A percentile compares a stretch with the other conserved stretches of the same genome.
These are phyloP conservation scores for Nothomitra cinnamomea DNA, from an alignment of 2,329 filamentous ascomycete species.

Conservation along the genomic window DNA sequence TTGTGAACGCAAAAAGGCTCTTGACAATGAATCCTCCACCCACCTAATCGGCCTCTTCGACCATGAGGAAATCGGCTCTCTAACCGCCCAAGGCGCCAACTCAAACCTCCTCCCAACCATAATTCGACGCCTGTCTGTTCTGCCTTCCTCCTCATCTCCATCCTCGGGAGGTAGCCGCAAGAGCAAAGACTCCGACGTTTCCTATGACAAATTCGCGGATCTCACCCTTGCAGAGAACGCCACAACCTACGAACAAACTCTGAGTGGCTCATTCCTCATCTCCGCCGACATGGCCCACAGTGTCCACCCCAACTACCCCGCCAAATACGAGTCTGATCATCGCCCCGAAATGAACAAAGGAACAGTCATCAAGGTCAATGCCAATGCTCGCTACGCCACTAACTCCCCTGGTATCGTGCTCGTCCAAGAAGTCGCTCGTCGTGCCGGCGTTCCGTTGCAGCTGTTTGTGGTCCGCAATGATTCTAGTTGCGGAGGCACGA, in stretches of 20 bases:
- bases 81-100: constrained; percentile 81
- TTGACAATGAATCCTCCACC: constrained; percentile 65
- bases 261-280: constrained; percentile 80
- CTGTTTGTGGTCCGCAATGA: constrained; percentile 95
- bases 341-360: constrained; percentile 92
- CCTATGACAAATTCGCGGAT: constrained; percentile 39
- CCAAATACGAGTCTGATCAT: constrained; percentile 83
- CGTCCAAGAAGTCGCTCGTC: constrained; percentile 65
- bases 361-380: constrained; percentile 94
- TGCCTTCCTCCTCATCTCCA: constrained; percentile 39
- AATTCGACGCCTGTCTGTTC: constrained; percentile 66
- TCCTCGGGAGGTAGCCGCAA: constrained; percentile 10
- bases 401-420: constrained; percentile 92
- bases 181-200: constrained; percentile 34
- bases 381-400: constrained; percentile 91
- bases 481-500: constrained; percentile 85
- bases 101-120: constrained; percentile 82
- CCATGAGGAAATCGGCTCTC: constrained; percentile 91
- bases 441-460: constrained; percentile 61
- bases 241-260: constrained; percentile 85
- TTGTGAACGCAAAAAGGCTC: constrained; percentile 40
- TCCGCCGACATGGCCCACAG: constrained; percentile 97
- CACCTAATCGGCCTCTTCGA: constrained; percentile 92
- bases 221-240: constrained; percentile 31
- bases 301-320: constrained; percentile 85